These are phyloP conservation scores for Cryptosporidium sp. DNA, from an alignment of 169 alveolate species.

Conservation along the genomic window DNA sequence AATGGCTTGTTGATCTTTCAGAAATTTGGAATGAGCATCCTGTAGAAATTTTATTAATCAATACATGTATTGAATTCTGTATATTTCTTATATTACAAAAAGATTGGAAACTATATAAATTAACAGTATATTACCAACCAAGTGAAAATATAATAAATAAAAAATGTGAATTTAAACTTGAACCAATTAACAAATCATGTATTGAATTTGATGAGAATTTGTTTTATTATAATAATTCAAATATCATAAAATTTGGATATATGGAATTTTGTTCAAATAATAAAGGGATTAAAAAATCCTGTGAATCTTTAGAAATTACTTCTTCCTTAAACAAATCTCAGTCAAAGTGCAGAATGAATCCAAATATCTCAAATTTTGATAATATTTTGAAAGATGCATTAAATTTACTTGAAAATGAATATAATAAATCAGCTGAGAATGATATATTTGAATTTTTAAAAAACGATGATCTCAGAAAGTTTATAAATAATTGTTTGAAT, in stretches of 20 bases:
- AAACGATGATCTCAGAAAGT: not conserved
- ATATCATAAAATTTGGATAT: conserved; percentile 17
- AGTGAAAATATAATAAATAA: conserved; percentile 15
- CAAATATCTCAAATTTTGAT: not conserved
- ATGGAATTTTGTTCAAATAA: not conserved
- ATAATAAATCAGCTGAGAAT: not conserved
- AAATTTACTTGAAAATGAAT: not conserved
- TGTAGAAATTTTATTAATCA: conserved; percentile 31
- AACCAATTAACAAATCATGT: not conserved
- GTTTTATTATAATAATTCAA: not conserved
- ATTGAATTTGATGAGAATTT: conserved; percentile 6
- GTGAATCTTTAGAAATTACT: not conserved
- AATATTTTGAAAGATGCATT: conserved; percentile 7
- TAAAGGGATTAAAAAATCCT: not conserved
- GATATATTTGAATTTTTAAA: not conserved
- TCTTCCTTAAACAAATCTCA: not conserved
- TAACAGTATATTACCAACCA: conserved; percentile 25
- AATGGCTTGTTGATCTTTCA: conserved; percentile 63
- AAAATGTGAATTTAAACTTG: conserved; percentile 23
- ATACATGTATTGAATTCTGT: not conserved
- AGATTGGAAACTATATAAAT: conserved; percentile 15
- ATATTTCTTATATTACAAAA: conserved; percentile 9
- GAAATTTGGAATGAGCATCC: conserved; percentile 42
- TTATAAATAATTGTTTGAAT: not conserved
- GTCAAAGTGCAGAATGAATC: not conserved